Percentiles rank a stretch among this genome's conserved stretches.
phyloP scores from a whole-genome alignment of 2,329 filamentous ascomycete genomes.

The Arthrobotrys sinensis region DNA sequence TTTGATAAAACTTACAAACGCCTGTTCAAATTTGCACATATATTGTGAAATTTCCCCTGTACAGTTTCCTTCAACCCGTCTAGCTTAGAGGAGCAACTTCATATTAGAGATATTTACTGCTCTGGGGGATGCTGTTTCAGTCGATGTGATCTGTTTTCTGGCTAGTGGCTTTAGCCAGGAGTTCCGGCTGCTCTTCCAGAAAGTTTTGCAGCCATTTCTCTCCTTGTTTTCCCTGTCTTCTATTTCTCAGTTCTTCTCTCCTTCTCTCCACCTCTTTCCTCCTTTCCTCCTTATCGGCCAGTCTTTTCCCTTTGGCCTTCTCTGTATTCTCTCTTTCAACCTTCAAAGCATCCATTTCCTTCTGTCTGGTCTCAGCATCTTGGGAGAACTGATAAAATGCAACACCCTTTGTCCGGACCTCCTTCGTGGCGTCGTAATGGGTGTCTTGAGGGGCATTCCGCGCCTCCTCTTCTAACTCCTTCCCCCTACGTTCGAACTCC shows the following conservation, averaged over 20 bases:
- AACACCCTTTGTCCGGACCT: slow-evolving; percentile 88
- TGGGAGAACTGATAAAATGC: slow-evolving; percentile 92
- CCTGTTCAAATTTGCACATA: background rate
- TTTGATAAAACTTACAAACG: slow-evolving; percentile 2
- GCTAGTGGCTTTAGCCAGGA: slow-evolving; percentile 25
- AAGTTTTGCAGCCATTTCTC: slow-evolving; percentile 80
- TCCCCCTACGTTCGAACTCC: slow-evolving; percentile 70
- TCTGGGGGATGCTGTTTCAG: background rate
- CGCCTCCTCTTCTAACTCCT: slow-evolving; percentile 84
- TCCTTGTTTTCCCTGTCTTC: slow-evolving; percentile 77
- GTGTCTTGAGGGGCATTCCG: slow-evolving; percentile 79
- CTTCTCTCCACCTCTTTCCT: slow-evolving; percentile 69
- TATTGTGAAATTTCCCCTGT: background rate
- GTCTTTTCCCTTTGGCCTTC: slow-evolving; percentile 73
- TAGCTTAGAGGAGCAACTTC: background rate
- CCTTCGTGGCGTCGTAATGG: slow-evolving; percentile 88
- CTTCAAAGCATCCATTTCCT: slow-evolving; percentile 83
- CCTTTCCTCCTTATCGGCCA: slow-evolving; percentile 73
- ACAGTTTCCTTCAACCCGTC: background rate
- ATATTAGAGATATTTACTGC: background rate
- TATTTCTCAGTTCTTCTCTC: slow-evolving; percentile 67
- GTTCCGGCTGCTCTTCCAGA: slow-evolving; percentile 64
- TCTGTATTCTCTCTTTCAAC: slow-evolving; percentile 80
- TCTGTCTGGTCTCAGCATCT: slow-evolving; percentile 77
- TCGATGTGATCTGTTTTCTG: slow-evolving; percentile 11